Conservation (phyloP, 2,329 filamentous ascomycete species). For the Zymoseptoria tritici region DNA sequence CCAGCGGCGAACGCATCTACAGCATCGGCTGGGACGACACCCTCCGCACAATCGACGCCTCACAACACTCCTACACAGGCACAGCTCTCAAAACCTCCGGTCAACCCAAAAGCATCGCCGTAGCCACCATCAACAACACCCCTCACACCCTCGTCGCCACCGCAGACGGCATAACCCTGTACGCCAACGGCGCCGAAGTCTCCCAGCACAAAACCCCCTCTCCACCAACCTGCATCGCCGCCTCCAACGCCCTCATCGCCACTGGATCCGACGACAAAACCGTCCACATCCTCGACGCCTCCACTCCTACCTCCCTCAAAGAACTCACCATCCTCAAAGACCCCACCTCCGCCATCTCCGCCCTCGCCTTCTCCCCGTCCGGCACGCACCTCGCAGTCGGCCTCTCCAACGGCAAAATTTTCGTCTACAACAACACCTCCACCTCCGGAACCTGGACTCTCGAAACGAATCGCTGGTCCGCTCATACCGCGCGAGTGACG, state of each 20-base stretch:
- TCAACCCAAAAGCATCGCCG: constrained; percentile 70
- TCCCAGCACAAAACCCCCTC: constrained; percentile 48
- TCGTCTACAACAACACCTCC: constrained; percentile 56
- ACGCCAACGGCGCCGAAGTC: constrained; percentile 46
- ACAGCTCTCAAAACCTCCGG: constrained; percentile 59
- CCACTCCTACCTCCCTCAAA: constrained; percentile 46
- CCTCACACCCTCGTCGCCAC: constrained; percentile 46
- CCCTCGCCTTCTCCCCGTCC: constrained; percentile 73
- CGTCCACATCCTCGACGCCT: constrained; percentile 65
- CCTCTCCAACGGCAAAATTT: constrained; percentile 77
- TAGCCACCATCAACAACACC: constrained; percentile 49
- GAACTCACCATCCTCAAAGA: constrained; percentile 52
- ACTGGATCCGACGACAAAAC: constrained; percentile 68
- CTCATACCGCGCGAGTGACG: constrained; percentile 62
- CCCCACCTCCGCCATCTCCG: constrained; percentile 65
- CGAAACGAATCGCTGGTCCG: constrained; percentile 71
- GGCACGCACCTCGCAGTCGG: constrained; percentile 76
- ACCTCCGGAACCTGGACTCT: constrained; percentile 48
- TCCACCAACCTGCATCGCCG: constrained; percentile 60
- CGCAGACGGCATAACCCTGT: constrained; percentile 51
- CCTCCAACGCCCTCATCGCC: constrained; percentile 59
- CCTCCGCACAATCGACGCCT: constrained; percentile 68
- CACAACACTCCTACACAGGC: constrained; percentile 67
- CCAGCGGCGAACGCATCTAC: constrained; percentile 53
- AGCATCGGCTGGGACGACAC: constrained; percentile 94